Conservation (phyloP, 352 stramenopile genomes). For the Phytopythium mirpurense region DNA sequence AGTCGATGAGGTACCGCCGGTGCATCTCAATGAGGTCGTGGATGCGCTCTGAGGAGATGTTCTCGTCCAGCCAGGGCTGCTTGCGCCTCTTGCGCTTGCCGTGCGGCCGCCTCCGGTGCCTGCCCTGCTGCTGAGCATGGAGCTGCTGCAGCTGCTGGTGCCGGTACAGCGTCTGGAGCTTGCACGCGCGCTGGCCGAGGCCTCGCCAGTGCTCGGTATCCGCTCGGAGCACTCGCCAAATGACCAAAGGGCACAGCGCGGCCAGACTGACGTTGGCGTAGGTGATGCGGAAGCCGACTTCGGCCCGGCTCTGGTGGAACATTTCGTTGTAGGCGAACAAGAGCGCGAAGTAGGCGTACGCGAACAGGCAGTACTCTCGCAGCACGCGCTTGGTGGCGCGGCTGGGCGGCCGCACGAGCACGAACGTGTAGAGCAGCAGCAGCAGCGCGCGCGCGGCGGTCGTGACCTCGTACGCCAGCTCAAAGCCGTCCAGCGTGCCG, state of each 20-base stretch:
- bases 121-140: not conserved
- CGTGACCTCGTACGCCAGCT: conserved; percentile 10
- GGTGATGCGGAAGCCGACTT: conserved; percentile 9
- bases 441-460: conserved; percentile 9
- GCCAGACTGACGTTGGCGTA: conserved; percentile 13
- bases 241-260: conserved; percentile 26
- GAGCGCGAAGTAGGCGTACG: conserved; percentile 18
- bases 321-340: conserved; percentile 15
- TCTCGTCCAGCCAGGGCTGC: conserved; percentile 21
- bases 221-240: conserved; percentile 37
- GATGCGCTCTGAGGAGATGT: conserved; percentile 30
- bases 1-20: conserved; percentile 48
- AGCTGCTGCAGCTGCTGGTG: conserved; percentile 17
- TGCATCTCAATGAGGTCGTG: conserved; percentile 52
- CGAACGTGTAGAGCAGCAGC: conserved; percentile 18
- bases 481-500: not conserved
- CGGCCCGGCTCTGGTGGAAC: conserved; percentile 8
- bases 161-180: conserved; percentile 25
- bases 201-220: conserved; percentile 52
- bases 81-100: not conserved
- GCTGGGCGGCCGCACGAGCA: conserved; percentile 11
- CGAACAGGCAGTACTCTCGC: conserved; percentile 21
- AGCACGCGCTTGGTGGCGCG: conserved; percentile 13
- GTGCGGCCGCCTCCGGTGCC: not conserved
- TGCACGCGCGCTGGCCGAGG: conserved; percentile 23